These are phyloP conservation scores for Coleophoma crateriformis DNA, from an alignment of 2,329 filamentous ascomycete genomes.

Conservation along the genomic window DNA sequence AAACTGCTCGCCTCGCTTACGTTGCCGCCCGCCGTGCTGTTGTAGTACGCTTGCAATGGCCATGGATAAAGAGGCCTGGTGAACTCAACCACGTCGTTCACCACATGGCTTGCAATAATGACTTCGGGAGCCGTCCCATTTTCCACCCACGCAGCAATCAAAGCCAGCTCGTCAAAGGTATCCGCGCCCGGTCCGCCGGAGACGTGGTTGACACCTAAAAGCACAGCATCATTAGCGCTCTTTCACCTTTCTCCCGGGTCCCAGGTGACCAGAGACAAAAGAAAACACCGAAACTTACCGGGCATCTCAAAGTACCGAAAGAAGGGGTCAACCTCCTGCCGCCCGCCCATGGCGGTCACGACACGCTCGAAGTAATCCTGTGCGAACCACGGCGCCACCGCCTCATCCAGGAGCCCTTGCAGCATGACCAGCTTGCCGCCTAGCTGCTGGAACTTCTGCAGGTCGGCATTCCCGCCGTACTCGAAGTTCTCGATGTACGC, in stretches of 20 bases:
- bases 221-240: too few species aligned
- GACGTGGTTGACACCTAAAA: background rate
- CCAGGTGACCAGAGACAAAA: too few species aligned
- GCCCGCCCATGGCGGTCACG: background rate
- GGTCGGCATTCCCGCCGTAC: slow-evolving; percentile 1
- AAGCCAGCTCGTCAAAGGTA: background rate
- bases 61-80: background rate
- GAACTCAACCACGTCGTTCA: background rate
- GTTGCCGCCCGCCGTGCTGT: background rate
- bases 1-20: background rate
- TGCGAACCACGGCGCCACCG: background rate
- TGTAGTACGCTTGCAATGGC: slow-evolving; percentile 1
- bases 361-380: background rate
- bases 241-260: too few species aligned
- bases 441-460: background rate
- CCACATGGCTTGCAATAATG: slow-evolving; percentile 1
- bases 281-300: background rate
- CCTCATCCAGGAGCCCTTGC: background rate
- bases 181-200: background rate
- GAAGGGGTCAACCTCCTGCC: background rate
- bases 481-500: background rate
- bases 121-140: background rate
- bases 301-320: slow-evolving; percentile 1
- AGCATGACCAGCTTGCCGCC: background rate
- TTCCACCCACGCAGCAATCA: background rate